Base-by-base conservation (phyloP, 140 eudicot species). In the Cichorium intybus region DNA sequence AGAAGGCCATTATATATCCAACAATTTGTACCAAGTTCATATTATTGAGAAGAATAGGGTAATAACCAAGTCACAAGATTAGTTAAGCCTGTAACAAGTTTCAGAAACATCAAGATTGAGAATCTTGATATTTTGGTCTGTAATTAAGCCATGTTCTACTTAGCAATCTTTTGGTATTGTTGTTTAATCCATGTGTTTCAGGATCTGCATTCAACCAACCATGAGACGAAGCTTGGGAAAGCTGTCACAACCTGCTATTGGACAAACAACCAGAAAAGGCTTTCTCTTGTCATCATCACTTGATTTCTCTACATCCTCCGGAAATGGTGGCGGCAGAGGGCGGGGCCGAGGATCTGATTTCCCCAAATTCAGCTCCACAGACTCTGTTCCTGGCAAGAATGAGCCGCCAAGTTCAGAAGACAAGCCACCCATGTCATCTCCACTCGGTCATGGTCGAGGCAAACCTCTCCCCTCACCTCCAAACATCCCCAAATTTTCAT, bases 181-280 rank as follows among this genome's bases (percentile, higher is more conserved):
- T 72, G n/a, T 14, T 47, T 17, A 27, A 16, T 51, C 10, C 5
- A 10, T 14, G 51, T 57, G 47, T 49, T 74, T 7, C 4, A 74
- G 60, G 47, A 29, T 43, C 49, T 41, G 62, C 55, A 17, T 8
- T 26, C 34, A 50, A 66, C 18, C 62, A 71, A 39, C 58, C 60
- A 87, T 87, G 95, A 81, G 95, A 75, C 66, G 85, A 33, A 84
- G 82, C 72, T 64, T 83, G n/a, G 77, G 76, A 12, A 76, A 71
- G 49, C 60, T 84, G 21, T 73, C 95, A 17, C 73, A 71, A 46
- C 84, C 84, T 5, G 69, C 67, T 53, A 62, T 86, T 26, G 89
- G 87, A 71, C 75, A 76, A 18, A 67, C 77, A 5, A 63, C 67
- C 67, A 68, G 46, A 62, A 57, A 75, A 27, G 62, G 74, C 26